Evolutionary conservation across 2,329 filamentous ascomycete genomes (phyloP).

Genomic region (Alternaria conjuncta): DNA sequence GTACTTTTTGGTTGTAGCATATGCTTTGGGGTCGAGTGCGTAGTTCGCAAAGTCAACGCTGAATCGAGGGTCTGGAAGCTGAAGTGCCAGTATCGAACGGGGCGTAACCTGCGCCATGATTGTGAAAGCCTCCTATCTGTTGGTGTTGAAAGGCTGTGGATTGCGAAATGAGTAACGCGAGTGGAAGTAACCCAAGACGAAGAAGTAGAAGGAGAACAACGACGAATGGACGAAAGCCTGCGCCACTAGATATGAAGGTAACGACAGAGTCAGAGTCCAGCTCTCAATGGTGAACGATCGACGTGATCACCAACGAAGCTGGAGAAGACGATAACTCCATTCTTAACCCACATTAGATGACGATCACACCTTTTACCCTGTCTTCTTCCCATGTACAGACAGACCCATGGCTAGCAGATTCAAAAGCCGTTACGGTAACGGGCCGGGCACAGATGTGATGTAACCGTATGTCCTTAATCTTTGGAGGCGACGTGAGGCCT

Average conservation of each 20-base stretch:
- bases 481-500: not conserved
- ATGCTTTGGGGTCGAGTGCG: conserved; percentile 6
- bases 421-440: conserved; percentile 6
- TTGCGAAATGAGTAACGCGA: not conserved
- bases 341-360: not conserved
- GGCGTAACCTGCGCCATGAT: conserved; percentile 23
- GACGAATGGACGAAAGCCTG: not conserved
- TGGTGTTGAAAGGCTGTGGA: not conserved
- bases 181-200: too few relatives aligned
- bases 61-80: conserved; percentile 31
- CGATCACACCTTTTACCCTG: not conserved
- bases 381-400: not conserved
- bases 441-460: not conserved
- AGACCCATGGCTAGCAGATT: conserved; percentile 13
- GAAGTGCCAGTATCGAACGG: conserved; percentile 23
- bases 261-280: conserved; percentile 9
- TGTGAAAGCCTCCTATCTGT: not conserved
- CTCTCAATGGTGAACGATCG: conserved; percentile 7
- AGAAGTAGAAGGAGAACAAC: too few relatives aligned
- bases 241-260: conserved; percentile 5
- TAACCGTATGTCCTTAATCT: conserved; percentile 2
- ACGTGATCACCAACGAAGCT: not conserved
- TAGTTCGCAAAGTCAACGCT: conserved; percentile 30
- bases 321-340: conserved; percentile 4
- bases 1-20: conserved; percentile 8